These are phyloP conservation scores for Trichophaea hybrida DNA, from an alignment of 2,329 filamentous ascomycete genomes.

Conservation along the genomic window DNA sequence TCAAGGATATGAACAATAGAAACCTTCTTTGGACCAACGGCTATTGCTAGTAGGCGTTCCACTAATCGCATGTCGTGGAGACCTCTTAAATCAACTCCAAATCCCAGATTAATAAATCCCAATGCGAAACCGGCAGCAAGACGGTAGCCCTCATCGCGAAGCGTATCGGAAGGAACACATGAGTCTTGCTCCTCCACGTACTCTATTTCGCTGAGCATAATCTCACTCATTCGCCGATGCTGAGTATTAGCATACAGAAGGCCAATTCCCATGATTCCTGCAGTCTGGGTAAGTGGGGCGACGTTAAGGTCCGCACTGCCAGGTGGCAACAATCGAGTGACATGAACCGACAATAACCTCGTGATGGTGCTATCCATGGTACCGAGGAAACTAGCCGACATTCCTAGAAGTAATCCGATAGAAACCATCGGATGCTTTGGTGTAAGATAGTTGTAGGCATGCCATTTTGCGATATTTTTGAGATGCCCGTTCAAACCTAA, in stretches of 20 bases:
- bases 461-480: slow-evolving; percentile 90
- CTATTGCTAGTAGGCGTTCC: slow-evolving; percentile 71
- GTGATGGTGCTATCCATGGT: slow-evolving; percentile 97
- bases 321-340: slow-evolving; percentile 81
- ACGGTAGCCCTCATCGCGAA: slow-evolving; percentile 91
- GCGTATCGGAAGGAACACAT: slow-evolving; percentile 51
- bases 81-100: slow-evolving; percentile 73
- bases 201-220: slow-evolving; percentile 96
- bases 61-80: slow-evolving; percentile 88
- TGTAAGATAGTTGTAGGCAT: slow-evolving; percentile 97
- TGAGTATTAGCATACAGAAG: slow-evolving; percentile 88
- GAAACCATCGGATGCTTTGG: slow-evolving; percentile 99
- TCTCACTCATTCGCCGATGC: slow-evolving; percentile 95
- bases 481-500: slow-evolving; percentile 88
- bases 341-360: slow-evolving; percentile 82
- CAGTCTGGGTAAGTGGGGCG: slow-evolving; percentile 84
- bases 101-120: slow-evolving; percentile 86
- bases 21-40: slow-evolving; percentile 78
- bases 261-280: slow-evolving; percentile 92
- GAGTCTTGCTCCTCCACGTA: slow-evolving; percentile 62
- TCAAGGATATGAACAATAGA: slow-evolving; percentile 87
- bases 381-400: slow-evolving; percentile 86
- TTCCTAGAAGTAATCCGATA: slow-evolving; percentile 78
- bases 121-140: slow-evolving; percentile 86
- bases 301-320: slow-evolving; percentile 90